phyloP scores from a whole-genome alignment of 768 basidiomycete genomes.

The Pisolithus marmoratus region DNA sequence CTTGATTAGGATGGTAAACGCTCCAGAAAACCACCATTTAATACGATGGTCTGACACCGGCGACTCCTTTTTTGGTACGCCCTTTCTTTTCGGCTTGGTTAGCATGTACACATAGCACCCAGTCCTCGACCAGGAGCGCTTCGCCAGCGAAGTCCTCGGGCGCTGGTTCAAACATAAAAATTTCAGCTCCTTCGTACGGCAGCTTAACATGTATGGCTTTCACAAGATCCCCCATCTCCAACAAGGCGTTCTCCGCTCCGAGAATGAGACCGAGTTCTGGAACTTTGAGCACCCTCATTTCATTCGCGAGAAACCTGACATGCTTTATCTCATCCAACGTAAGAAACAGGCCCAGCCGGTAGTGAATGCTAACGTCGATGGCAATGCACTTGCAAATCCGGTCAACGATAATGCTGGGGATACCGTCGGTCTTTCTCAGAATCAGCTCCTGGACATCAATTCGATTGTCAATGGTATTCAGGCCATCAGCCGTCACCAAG shows the following conservation, averaged over 20 bases:
- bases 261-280: conserved; percentile 77
- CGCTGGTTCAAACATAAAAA: conserved; percentile 98
- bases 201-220: conserved; percentile 96
- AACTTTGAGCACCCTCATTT: conserved; percentile 93
- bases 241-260: conserved; percentile 84
- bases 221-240: conserved; percentile 96
- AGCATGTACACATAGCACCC: conserved; percentile 3
- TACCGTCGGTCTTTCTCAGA: conserved; percentile 29
- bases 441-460: conserved; percentile 68
- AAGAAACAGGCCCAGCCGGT: conserved; percentile 52
- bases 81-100: background rate
- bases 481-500: conserved; percentile 88
- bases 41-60: conserved; percentile 91
- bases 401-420: background rate
- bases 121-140: conserved; percentile 91
- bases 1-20: conserved; percentile 78
- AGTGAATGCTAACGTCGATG: conserved; percentile 25
- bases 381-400: background rate
- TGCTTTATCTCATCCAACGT: conserved; percentile 81
- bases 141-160: conserved; percentile 84
- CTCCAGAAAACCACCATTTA: conserved; percentile 71
- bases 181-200: conserved; percentile 92
- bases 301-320: conserved; percentile 80
- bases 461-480: conserved; percentile 77
- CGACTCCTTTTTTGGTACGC: conserved; percentile 84